These are phyloP conservation scores for Yamadazyma membranifaciens DNA, from an alignment of 1,139 yeast genomes.

Conservation along the genomic window DNA sequence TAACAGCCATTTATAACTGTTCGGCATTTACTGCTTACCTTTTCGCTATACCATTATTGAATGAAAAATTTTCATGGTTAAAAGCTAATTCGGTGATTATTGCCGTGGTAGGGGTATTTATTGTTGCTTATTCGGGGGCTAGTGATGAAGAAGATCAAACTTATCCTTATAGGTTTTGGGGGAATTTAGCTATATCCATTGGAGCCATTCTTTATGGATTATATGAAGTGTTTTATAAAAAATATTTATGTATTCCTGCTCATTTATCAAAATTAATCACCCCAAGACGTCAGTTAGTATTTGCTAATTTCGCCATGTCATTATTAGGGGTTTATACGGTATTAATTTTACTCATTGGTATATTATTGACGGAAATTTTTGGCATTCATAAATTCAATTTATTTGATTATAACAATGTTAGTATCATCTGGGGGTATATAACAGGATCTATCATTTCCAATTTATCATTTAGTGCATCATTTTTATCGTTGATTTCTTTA, in stretches of 20 bases:
- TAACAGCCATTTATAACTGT: conserved; percentile 88
- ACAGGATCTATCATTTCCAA: conserved; percentile 58
- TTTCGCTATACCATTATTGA: conserved; percentile 73
- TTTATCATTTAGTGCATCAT: conserved; percentile 67
- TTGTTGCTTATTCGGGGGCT: conserved; percentile 73
- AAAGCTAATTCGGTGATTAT: conserved; percentile 69
- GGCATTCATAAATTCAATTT: conserved; percentile 61
- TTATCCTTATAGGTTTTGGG: conserved; percentile 65
- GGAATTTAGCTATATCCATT: conserved; percentile 66
- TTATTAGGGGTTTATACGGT: conserved; percentile 62
- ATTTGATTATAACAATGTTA: conserved; percentile 43
- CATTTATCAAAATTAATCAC: conserved; percentile 44
- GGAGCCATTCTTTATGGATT: conserved; percentile 87
- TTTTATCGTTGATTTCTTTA: conserved; percentile 75
- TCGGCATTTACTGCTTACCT: conserved; percentile 87
- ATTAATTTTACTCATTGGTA: conserved; percentile 45
- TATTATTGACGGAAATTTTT: conserved; percentile 51
- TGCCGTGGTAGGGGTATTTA: conserved; percentile 72
- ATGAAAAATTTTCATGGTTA: conserved; percentile 62
- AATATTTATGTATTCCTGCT: conserved; percentile 69
- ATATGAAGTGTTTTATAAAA: conserved; percentile 82
- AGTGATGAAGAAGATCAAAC: conserved; percentile 22
- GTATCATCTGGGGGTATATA: conserved; percentile 43
- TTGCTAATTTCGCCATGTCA: conserved; percentile 48
- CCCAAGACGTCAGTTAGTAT: conserved; percentile 47